phyloP scores from a whole-genome alignment of 768 basidiomycete genomes.

The Kwoniella shandongensis region DNA sequence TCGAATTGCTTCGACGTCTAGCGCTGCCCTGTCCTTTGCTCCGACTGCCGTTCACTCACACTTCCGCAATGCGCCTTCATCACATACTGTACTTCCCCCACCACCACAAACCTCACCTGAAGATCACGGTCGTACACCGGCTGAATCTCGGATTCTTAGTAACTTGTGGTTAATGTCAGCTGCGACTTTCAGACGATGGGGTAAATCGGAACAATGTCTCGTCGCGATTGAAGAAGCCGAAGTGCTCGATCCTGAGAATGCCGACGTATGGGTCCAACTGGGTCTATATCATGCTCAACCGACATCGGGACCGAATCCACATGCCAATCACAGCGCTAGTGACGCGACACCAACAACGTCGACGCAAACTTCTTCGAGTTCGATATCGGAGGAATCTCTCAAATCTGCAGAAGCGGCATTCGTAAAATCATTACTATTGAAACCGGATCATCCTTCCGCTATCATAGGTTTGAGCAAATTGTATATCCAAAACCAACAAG shows the following conservation, averaged over 20 bases:
- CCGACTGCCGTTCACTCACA: slow-evolving; percentile 47
- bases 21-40: slow-evolving; percentile 33
- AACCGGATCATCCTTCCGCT: slow-evolving; percentile 74
- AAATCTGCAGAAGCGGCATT: slow-evolving; percentile 63
- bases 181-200: slow-evolving; percentile 84
- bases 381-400: not conserved
- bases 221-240: slow-evolving; percentile 96
- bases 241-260: slow-evolving; percentile 77
- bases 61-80: slow-evolving; percentile 21
- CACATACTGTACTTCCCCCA: slow-evolving; percentile 25
- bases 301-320: not conserved
- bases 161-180: slow-evolving; percentile 92
- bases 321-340: not conserved
- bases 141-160: slow-evolving; percentile 69
- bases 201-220: slow-evolving; percentile 83
- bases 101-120: slow-evolving; percentile 56
- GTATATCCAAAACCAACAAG: slow-evolving; percentile 64
- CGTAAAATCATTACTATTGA: slow-evolving; percentile 78
- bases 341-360: not conserved
- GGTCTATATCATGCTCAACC: slow-evolving; percentile 38
- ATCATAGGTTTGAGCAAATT: slow-evolving; percentile 74
- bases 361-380: too few species aligned
- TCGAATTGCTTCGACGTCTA: slow-evolving; percentile 26
- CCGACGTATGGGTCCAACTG: slow-evolving; percentile 93
- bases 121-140: slow-evolving; percentile 51